A percentile compares a stretch with the other conserved stretches of the same genome.
Conservation (phyloP, 345 rosid genomes). For the Arabidopsis thaliana region DNA sequence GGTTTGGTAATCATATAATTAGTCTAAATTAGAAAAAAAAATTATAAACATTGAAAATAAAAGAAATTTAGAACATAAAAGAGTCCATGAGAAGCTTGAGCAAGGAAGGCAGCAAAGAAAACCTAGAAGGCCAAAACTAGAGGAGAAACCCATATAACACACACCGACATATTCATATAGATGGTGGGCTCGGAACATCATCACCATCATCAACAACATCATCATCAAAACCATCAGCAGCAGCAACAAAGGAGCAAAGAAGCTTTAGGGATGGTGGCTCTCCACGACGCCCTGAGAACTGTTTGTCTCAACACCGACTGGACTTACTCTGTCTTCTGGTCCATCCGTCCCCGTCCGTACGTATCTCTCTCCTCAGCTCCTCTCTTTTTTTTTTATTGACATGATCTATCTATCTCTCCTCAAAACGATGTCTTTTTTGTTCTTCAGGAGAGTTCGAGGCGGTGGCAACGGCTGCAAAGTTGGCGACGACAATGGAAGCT, state of each 20-base stretch:
- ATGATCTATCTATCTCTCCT: constrained; percentile 40
- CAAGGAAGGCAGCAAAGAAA: constrained; percentile 29
- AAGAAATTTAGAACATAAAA: constrained; percentile 23
- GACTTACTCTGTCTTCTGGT: constrained; percentile 99
- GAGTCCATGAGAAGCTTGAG: constrained; percentile 38
- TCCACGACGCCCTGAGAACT: constrained; percentile 97
- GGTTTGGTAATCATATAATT: constrained; percentile 33
- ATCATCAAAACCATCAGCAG: constrained; percentile 43
- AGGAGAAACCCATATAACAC: constrained; percentile 29
- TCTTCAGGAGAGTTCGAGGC: constrained; percentile 85
- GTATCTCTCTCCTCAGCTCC: constrained; percentile 2
- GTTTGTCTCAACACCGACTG: constrained; percentile 98
- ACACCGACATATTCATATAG: constrained; percentile 35
- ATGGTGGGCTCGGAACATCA: constrained; percentile 97
- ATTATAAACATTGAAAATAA: background rate
- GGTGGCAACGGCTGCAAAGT: constrained; percentile 99
- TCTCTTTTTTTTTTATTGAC: constrained; percentile 10
- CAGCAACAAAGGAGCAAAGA: constrained; percentile 84
- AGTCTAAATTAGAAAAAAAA: background rate
- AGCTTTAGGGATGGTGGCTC: constrained; percentile 99
- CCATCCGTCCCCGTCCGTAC: constrained; percentile 99
- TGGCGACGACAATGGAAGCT: constrained; percentile 98
- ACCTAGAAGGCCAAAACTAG: constrained; percentile 32
- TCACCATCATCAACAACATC: constrained; percentile 43
- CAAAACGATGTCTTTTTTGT: constrained; percentile 33